Evolutionary conservation across 2,329 filamentous ascomycete species (phyloP), one percentile per base, ranked within the genome.

Genomic region (Pseudogymnoascus sp.): DNA sequence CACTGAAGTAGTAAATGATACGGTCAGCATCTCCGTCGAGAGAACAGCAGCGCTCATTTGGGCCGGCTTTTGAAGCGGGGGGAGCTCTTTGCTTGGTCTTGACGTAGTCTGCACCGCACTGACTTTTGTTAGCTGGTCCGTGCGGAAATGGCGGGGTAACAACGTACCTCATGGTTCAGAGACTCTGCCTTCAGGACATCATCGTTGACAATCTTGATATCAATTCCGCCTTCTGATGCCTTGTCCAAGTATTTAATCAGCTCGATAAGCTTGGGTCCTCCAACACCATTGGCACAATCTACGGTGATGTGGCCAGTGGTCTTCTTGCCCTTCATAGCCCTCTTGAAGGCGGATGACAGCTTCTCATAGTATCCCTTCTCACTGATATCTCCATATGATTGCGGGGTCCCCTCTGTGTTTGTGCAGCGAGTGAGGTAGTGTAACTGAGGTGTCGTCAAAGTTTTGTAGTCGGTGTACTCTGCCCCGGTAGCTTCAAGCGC

Each of bases 361-460:
- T 99, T 99, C 78, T 95, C 85, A 76, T 98, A 98, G 79, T 99
- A 99, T 37, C 95, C 95, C 64, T 86, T 81, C 79, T 98, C 93
- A 66, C 89, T 96, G 61, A 91, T 85, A 73, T 91, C 87, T 63
- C 95, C 95, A 73, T 98, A 99, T 16, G 91, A 85, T 69, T 92
- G 88, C 63, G 89, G 88, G 2, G 91, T 96, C 65, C 89, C 90
- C 71, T 95, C 84, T 0, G 93, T 98, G 79, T 99, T 99, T 78
- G 92, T 85, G 76, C 93, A 96, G 68, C 95, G 90, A 33, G 93
- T 93, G 67, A 98, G 82, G 78, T 99, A 99, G 80, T 99, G 95
- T 64, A 99, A 84, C 78, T 98, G 95, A n/a, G 95, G 95, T 3
- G 95, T 99, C 11, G 95, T 98, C 72, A 97, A 82, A 74, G 93